Conservation (phyloP, 352 stramenopile genomes). For the Pythium biforme region DNA sequence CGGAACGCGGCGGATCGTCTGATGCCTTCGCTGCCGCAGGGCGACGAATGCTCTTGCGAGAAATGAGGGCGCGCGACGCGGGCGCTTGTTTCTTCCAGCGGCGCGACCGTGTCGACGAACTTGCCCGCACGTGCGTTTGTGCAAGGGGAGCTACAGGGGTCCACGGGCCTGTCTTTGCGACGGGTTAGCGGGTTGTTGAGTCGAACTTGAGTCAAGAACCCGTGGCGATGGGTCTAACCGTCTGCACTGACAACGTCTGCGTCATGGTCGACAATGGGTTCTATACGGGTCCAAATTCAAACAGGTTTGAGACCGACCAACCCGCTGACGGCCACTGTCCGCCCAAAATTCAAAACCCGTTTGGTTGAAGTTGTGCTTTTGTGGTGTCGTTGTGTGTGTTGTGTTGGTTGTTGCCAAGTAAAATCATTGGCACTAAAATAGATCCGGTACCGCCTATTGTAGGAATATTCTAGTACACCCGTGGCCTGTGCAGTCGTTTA, state of each 20-base stretch:
- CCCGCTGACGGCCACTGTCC: background rate
- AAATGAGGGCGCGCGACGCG: too few species aligned
- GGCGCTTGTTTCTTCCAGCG: background rate
- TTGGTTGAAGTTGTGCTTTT: conserved; percentile 20
- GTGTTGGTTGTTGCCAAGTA: background rate
- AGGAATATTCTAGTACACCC: background rate
- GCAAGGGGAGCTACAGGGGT: conserved; percentile 10
- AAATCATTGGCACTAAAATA: too few species aligned
- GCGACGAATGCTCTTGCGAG: too few species aligned
- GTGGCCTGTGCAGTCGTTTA: too few species aligned
- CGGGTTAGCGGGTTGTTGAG: conserved; percentile 8
- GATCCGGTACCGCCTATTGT: background rate
- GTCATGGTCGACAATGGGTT: conserved; percentile 12
- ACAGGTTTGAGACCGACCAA: background rate
- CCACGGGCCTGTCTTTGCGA: conserved; percentile 22
- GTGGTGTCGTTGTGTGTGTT: conserved; percentile 4
- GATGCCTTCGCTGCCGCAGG: too few species aligned
- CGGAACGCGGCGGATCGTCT: background rate
- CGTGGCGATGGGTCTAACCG: too few species aligned
- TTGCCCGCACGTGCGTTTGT: conserved; percentile 4
- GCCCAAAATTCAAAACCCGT: conserved; percentile 1
- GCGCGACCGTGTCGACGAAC: conserved; percentile 8
- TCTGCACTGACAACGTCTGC: conserved; percentile 6
- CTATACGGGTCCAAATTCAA: background rate
- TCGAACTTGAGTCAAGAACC: background rate